Evolutionary conservation across 1,139 yeast species (phyloP), one percentile per base, ranked within the genome.

Genomic region (Yamadazyma diddensiae): DNA sequence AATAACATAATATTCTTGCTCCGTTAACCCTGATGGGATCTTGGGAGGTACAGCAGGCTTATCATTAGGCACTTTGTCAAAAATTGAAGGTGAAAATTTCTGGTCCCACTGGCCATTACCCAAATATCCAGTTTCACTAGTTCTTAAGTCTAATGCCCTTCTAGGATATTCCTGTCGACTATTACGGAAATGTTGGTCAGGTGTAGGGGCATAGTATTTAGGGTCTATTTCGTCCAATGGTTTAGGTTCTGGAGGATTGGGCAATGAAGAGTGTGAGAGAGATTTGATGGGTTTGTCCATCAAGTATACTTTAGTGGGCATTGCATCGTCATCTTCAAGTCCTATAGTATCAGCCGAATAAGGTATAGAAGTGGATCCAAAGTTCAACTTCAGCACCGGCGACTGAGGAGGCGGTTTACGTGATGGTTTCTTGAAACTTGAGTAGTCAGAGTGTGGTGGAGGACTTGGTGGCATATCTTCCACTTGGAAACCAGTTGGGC

Each of bases 1-100:
- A 35, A 68, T 45, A 3, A 63, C 60, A 38, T 65, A 73, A 43
- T 70, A 74, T 45, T 74, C 80, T 46, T 52, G 59, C 21, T 70
- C 70, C 3, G 61, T 54, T 43, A 74, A 50, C 0, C 80, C 80
- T 23, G 58, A 47, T 0, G 80, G 80, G n/a, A 73, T 65, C 48
- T 73, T 73, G 2, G 79, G 78, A 2, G 80, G 80, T 2, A 73
- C 69, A 14, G 49, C 49, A 0, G 79, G 78, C 31, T 70, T 64
- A 31, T 54, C 55, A 28, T 50, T 49, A 6, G 41, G 37, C 12
- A 54, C 49, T 37, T 60, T 39, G 36, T 59, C 63, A 39, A 68
- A 69, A 3, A 68, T 56, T 15, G 68, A 59, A 1, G 74, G 74
- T 3, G 71, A 64, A 35, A 67, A 67, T 33, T 53, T 54, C 20